Evolutionary conservation across 306 rosid species (phyloP), one percentile per base, ranked within the genome.

Genomic region (Trifolium subterraneum): DNA sequence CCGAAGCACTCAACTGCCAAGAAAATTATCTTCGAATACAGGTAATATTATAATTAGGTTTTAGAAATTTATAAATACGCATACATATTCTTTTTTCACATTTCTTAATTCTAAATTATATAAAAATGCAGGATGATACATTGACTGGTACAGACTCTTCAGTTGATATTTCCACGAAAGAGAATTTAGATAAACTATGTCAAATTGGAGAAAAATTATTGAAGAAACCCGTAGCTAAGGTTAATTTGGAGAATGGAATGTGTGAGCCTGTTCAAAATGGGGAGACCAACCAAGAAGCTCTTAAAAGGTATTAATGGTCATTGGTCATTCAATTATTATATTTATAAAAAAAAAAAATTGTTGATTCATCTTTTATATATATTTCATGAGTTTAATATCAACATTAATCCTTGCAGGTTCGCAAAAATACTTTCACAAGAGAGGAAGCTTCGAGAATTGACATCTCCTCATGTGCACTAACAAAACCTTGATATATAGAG

Each of bases 401-500:
- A 15, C 2, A 33, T n/a, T 47, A 14, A 71, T 68, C 10, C 7
- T 31, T 60, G 38, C 65, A 88, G 90, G 83, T 87, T 85, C 68
- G 91, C 94, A 6, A 75, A 78, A 61, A 36, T 66, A 4, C 86
- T 89, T 16, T 85, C 90, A 0, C 60, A 74, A 44, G 96, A 90
- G 74, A 87, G 81, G 63, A 78, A 78, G 63, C 67, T 64, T 67
- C 81, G 92, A 70, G 81, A 84, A 29, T 55, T 69, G 36, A 84
- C 14, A 70, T 87, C 96, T 1, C 87, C 92, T 25, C 86, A 55
- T 47, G 64, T 75, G 13, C 38, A 73, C 14, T 74, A 78, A n/a
- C n/a, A n/a, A n/a, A 42, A 33, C 41, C 58, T 50, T 20, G 0
- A 16, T n/a, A 11, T n/a, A 2, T 65, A 27, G 10, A 4, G 20